A percentile compares a stretch with the other conserved stretches of the same genome.
Conservation (phyloP, 306 rosid species). For the Gastrolobium villosum region DNA sequence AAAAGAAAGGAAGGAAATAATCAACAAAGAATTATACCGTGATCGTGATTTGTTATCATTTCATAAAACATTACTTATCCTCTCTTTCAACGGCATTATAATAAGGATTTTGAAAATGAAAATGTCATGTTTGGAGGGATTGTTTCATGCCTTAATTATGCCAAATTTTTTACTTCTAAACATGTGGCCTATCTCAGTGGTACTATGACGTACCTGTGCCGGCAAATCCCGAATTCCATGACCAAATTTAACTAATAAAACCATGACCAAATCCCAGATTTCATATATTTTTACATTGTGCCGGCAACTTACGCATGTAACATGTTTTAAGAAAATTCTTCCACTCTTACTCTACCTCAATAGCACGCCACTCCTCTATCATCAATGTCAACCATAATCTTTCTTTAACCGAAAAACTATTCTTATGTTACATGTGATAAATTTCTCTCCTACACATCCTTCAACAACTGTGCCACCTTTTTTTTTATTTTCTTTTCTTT, state of each 20-base stretch:
- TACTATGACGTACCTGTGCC: constrained; percentile 1
- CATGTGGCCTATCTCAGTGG: constrained; percentile 38
- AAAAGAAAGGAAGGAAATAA: neutral
- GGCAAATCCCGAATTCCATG: too few species aligned
- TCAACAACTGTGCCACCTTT: too few species aligned
- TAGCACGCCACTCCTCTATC: constrained; percentile 40
- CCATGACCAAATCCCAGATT: constrained; percentile 35
- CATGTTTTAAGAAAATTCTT: constrained; percentile 3
- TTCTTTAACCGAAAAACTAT: too few species aligned
- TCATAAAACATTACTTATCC: neutral
- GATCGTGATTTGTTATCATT: neutral
- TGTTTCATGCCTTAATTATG: neutral
- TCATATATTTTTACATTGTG: constrained; percentile 28
- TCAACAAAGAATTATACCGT: constrained; percentile 28
- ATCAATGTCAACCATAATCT: constrained; percentile 50
- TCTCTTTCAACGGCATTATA: constrained; percentile 21
- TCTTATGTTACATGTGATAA: too few species aligned
- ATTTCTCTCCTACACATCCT: too few species aligned
- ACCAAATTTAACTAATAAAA: too few species aligned
- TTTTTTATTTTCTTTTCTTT: too few species aligned
- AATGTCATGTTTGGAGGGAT: neutral
- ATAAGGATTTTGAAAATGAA: neutral
- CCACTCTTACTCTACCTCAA: neutral
- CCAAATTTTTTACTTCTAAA: neutral
- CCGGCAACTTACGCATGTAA: constrained; percentile 48